These are phyloP conservation scores for Beverwykella pulmonaria DNA, from an alignment of 495 filamentous ascomycete species.

Conservation along the genomic window DNA sequence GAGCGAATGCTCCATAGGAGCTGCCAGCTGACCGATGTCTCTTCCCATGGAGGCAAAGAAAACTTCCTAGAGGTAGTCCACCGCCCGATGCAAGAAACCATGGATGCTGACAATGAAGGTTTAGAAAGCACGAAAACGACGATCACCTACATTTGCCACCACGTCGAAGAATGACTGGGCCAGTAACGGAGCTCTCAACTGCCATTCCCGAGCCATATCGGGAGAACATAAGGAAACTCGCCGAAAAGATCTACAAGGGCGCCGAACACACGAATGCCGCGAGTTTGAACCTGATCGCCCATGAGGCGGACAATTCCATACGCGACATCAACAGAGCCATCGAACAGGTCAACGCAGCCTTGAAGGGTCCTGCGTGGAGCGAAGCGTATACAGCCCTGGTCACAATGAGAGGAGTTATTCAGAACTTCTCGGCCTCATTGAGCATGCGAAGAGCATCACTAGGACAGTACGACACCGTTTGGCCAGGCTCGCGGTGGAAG, in stretches of 20 bases:
- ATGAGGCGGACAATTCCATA: conserved; percentile 11
- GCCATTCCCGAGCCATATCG: conserved; percentile 22
- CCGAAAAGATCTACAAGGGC: conserved; percentile 18
- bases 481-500: conserved; percentile 24
- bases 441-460: conserved; percentile 17
- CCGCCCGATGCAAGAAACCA: neutral
- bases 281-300: conserved; percentile 10
- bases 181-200: conserved; percentile 11
- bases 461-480: conserved; percentile 24
- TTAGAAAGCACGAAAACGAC: neutral
- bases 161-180: conserved; percentile 15
- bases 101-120: neutral
- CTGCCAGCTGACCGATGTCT: neutral
- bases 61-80: neutral
- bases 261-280: neutral
- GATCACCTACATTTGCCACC: neutral
- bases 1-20: neutral
- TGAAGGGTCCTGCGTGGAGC: conserved; percentile 11
- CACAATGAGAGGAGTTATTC: conserved; percentile 24
- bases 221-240: conserved; percentile 6
- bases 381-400: conserved; percentile 21
- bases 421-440: conserved; percentile 16
- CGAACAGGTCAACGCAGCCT: conserved; percentile 7
- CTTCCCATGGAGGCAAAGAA: neutral
- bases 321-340: conserved; percentile 21